phyloP scores from a whole-genome alignment of 2,329 filamentous ascomycete genomes.

The Knufia fluminis region DNA sequence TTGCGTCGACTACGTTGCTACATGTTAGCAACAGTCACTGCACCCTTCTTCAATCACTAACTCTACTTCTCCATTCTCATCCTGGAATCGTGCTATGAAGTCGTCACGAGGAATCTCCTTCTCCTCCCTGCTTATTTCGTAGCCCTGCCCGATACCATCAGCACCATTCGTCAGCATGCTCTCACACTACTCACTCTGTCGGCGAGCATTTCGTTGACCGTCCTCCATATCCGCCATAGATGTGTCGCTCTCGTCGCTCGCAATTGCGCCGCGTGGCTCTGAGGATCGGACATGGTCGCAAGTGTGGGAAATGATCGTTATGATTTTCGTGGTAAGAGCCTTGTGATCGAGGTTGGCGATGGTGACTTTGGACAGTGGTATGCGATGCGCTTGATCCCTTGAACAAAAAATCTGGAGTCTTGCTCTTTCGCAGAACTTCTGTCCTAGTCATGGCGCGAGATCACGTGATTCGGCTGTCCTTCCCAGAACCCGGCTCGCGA shows the following conservation, averaged over 20 bases:
- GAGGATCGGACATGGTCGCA: constrained; percentile 3
- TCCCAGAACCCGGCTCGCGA: no score
- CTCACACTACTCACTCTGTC: constrained; percentile 86
- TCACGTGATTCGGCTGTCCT: no score
- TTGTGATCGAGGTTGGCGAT: no score
- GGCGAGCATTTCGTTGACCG: constrained; percentile 86
- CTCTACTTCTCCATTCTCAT: constrained; percentile 37
- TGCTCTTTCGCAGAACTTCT: background rate
- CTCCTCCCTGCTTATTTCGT: constrained; percentile 84
- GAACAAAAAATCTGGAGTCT: background rate
- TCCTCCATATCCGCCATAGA: constrained; percentile 90
- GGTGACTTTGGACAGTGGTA: no score
- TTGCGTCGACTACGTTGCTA: constrained; percentile 55
- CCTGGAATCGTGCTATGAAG: constrained; percentile 64
- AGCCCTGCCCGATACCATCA: constrained; percentile 56
- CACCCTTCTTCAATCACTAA: constrained; percentile 11
- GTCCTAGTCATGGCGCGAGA: background rate
- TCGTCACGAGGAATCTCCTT: constrained; percentile 75
- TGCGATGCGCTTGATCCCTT: background rate
- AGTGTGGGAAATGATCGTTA: no score
- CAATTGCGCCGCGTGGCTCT: constrained; percentile 8
- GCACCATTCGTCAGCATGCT: constrained; percentile 13
- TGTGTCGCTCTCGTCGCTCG: constrained; percentile 37
- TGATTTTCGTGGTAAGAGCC: no score
- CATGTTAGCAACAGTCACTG: constrained; percentile 2